Percentiles rank a stretch among this genome's conserved stretches.
Conservation (phyloP, 1,139 yeast species). For the Ashbya aceris region DNA sequence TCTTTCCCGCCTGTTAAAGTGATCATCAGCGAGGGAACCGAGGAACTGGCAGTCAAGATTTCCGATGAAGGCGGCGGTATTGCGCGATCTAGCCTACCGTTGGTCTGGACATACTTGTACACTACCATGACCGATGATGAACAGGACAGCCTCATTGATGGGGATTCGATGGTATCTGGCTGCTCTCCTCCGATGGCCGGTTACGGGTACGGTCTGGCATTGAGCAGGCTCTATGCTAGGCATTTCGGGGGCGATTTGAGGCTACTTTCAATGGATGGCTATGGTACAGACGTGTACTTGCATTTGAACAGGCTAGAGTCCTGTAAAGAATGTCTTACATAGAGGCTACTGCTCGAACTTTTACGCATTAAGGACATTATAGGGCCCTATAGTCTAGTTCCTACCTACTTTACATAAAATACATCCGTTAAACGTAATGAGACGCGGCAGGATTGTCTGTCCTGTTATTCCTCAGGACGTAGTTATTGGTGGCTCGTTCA, state of each 20-base stretch:
- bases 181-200: conserved; percentile 84
- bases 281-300: conserved; percentile 86
- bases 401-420: neutral
- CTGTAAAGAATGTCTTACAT: conserved; percentile 15
- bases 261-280: conserved; percentile 85
- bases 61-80: conserved; percentile 95
- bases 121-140: conserved; percentile 60
- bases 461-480: conserved; percentile 7
- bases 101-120: conserved; percentile 86
- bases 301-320: conserved; percentile 49
- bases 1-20: conserved; percentile 78
- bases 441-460: neutral
- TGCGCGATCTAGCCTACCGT: conserved; percentile 72
- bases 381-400: conserved; percentile 10
- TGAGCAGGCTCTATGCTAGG: conserved; percentile 75
- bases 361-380: no score
- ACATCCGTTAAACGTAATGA: neutral
- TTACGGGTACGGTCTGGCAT: conserved; percentile 85
- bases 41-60: conserved; percentile 86
- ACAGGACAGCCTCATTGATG: conserved; percentile 8
- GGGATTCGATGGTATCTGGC: conserved; percentile 6
- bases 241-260: conserved; percentile 89
- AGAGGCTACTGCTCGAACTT: no score
- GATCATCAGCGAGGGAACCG: conserved; percentile 83
- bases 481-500: conserved; percentile 26